phyloP scores from a whole-genome alignment of 805 yeast genomes.

The Kurtzmaniella cleridarum region DNA sequence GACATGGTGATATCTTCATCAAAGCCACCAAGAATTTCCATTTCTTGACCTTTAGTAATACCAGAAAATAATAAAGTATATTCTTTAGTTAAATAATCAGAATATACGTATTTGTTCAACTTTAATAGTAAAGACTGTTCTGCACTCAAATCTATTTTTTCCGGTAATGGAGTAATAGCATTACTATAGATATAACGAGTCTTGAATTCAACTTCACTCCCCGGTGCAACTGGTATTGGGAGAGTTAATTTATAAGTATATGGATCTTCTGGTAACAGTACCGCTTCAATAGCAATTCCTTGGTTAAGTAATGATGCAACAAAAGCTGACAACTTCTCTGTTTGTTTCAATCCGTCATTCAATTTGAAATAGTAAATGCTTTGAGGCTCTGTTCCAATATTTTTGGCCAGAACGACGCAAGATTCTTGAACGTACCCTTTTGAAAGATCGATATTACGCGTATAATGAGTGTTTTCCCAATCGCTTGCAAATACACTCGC shows the following conservation, averaged over 20 bases:
- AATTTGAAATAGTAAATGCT: slow-evolving; percentile 53
- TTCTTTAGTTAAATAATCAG: slow-evolving; percentile 54
- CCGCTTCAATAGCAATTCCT: slow-evolving; percentile 15
- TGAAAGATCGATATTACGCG: slow-evolving; percentile 57
- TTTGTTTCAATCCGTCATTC: slow-evolving; percentile 43
- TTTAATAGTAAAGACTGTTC: slow-evolving; percentile 54
- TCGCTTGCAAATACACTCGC: neutral
- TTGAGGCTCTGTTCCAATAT: slow-evolving; percentile 51
- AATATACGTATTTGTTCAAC: slow-evolving; percentile 51
- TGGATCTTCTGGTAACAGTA: slow-evolving; percentile 9
- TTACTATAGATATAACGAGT: slow-evolving; percentile 46
- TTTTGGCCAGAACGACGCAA: slow-evolving; percentile 49
- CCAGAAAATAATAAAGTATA: slow-evolving; percentile 45
- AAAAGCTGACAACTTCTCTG: slow-evolving; percentile 37
- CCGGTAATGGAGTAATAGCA: slow-evolving; percentile 58
- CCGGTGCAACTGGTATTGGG: slow-evolving; percentile 65
- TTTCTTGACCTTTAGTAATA: slow-evolving; percentile 41
- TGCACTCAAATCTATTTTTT: slow-evolving; percentile 50
- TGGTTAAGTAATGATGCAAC: slow-evolving; percentile 31
- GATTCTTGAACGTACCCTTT: slow-evolving; percentile 64
- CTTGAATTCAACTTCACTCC: slow-evolving; percentile 43
- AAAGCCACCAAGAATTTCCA: slow-evolving; percentile 17
- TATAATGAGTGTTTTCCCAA: slow-evolving; percentile 57
- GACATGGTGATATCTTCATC: neutral
- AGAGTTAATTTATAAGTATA: slow-evolving; percentile 41